A percentile compares a stretch with the other conserved stretches of the same genome.
phyloP scores from a whole-genome alignment of 2,329 filamentous ascomycete genomes.

The Aureobasidium vineae region DNA sequence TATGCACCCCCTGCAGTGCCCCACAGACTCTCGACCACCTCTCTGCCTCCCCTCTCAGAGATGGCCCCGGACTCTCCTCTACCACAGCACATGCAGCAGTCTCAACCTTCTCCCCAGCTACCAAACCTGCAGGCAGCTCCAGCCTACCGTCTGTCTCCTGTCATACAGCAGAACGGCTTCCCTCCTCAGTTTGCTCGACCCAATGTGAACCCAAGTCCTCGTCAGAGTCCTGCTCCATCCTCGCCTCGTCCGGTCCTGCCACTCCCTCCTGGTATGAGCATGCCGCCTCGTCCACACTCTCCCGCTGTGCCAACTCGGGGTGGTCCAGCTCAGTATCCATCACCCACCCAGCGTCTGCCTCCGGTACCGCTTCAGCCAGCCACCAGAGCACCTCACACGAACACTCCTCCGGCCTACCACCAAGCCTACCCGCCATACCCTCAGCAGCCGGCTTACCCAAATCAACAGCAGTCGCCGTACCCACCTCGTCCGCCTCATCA shows the following conservation, averaged over 20 bases:
- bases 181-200: slow-evolving; percentile 34
- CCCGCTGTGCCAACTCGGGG: slow-evolving; percentile 29
- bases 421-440: slow-evolving; percentile 34
- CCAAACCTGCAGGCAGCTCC: slow-evolving; percentile 35
- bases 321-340: slow-evolving; percentile 36
- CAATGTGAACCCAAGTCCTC: slow-evolving; percentile 29
- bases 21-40: slow-evolving; percentile 30
- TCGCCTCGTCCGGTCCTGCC: slow-evolving; percentile 42
- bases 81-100: slow-evolving; percentile 32
- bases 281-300: slow-evolving; percentile 31
- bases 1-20: background rate
- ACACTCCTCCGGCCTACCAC: slow-evolving; percentile 37
- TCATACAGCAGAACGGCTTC: slow-evolving; percentile 42
- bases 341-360: slow-evolving; percentile 34
- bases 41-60: slow-evolving; percentile 38
- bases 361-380: slow-evolving; percentile 30
- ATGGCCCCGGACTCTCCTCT: slow-evolving; percentile 39
- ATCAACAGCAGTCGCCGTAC: background rate
- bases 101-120: slow-evolving; percentile 28
- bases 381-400: slow-evolving; percentile 35
- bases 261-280: slow-evolving; percentile 40
- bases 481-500: slow-evolving; percentile 40
- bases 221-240: slow-evolving; percentile 38
- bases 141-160: slow-evolving; percentile 38
- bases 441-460: background rate